These are phyloP conservation scores for Candida quercuum DNA, from an alignment of 805 yeast genomes.

Conservation along the genomic window DNA sequence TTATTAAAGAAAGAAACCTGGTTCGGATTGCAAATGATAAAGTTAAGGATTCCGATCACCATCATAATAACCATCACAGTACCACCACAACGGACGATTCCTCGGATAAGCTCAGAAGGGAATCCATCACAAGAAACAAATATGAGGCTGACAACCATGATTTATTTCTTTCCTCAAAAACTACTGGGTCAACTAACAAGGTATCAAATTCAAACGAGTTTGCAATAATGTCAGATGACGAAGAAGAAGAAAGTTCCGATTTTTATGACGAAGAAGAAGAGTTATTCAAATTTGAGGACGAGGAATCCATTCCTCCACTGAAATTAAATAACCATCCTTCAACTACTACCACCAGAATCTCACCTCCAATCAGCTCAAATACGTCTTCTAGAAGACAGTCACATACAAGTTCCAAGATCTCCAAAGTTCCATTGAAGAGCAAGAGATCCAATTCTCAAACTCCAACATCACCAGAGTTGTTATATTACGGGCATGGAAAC, in stretches of 20 bases:
- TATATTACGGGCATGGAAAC: constrained; percentile 11
- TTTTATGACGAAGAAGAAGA: constrained; percentile 23
- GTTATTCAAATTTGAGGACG: constrained; percentile 32
- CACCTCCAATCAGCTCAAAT: constrained; percentile 14
- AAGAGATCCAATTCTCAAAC: constrained; percentile 31
- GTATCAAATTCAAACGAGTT: constrained; percentile 30
- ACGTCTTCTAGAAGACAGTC: constrained; percentile 14
- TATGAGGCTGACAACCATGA: constrained; percentile 23
- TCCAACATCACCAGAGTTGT: constrained; percentile 28
- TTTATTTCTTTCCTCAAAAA: constrained; percentile 12
- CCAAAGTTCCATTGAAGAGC: constrained; percentile 19
- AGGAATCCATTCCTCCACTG: constrained; percentile 25
- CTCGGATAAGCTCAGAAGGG: constrained; percentile 27
- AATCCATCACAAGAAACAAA: constrained; percentile 24
- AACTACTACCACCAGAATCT: constrained; percentile 20
- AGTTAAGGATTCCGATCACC: constrained; percentile 36
- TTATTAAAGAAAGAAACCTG: constrained; percentile 35
- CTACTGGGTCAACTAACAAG: constrained; percentile 17
- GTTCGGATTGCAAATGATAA: constrained; percentile 33
- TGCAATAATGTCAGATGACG: constrained; percentile 24
- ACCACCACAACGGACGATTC: no score
- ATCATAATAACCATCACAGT: constrained; percentile 3
- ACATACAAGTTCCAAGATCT: constrained; percentile 16
- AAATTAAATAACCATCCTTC: constrained; percentile 14
- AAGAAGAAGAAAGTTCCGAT: constrained; percentile 26